Evolutionary conservation across 345 rosid species (phyloP).

Genomic region (Eucalyptus polybractea): DNA sequence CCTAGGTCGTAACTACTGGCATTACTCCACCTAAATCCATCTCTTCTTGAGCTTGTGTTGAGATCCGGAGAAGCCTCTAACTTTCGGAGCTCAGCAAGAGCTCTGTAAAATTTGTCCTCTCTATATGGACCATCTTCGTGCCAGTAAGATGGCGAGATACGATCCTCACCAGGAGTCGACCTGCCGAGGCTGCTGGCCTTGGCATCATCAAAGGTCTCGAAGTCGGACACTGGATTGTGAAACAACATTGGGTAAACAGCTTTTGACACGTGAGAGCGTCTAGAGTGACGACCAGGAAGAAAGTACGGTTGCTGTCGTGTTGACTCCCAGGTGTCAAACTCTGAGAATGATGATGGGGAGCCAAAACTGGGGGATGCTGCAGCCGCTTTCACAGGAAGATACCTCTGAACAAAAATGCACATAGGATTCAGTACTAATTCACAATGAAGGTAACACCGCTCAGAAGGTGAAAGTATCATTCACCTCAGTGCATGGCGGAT

Average conservation of each 20-base stretch:
- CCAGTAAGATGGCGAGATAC: constrained; percentile 33
- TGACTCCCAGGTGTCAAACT: constrained; percentile 34
- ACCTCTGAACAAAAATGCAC: constrained; percentile 28
- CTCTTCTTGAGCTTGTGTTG: constrained; percentile 55
- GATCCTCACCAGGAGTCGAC: constrained; percentile 36
- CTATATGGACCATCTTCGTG: constrained; percentile 18
- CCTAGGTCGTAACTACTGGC: constrained; percentile 58
- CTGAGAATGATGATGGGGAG: constrained; percentile 45
- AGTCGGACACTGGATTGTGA: constrained; percentile 72
- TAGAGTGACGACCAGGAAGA: constrained; percentile 17
- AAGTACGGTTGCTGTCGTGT: constrained; percentile 28
- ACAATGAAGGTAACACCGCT: background rate
- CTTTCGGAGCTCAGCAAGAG: constrained; percentile 34
- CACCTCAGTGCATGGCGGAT: constrained; percentile 44
- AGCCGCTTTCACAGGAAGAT: constrained; percentile 11
- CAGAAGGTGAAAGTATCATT: background rate
- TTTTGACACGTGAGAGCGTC: constrained; percentile 45
- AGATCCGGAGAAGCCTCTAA: constrained; percentile 41
- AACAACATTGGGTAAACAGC: constrained; percentile 62
- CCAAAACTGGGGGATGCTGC: constrained; percentile 41
- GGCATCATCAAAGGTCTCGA: constrained; percentile 28
- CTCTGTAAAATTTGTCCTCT: constrained; percentile 22
- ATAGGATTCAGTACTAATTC: background rate
- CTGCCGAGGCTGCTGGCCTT: constrained; percentile 22
- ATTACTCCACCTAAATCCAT: constrained; percentile 68